Evolutionary conservation across 2,329 filamentous ascomycete species (phyloP).

Genomic region (Aureobasidium lini): DNA sequence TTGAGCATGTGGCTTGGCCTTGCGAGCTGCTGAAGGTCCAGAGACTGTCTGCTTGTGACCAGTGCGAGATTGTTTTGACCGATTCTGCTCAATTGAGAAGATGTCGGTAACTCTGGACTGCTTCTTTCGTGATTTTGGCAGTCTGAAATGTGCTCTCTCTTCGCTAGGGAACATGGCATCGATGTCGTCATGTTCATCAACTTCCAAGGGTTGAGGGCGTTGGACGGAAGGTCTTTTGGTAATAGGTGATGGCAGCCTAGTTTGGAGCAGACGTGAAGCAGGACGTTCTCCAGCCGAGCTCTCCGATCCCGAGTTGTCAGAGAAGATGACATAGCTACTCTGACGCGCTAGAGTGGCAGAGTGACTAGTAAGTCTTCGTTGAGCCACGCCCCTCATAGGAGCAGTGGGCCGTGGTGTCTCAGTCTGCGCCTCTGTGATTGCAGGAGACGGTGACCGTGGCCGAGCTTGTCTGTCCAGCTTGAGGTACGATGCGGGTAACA

Average conservation of each 20-base stretch:
- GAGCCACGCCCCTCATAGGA: slow-evolving; percentile 24
- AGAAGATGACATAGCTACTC: slow-evolving; percentile 20
- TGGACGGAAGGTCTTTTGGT: neutral
- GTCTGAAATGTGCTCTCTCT: slow-evolving; percentile 15
- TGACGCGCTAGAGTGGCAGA: neutral
- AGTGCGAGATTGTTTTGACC: neutral
- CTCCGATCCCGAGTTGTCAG: slow-evolving; percentile 29
- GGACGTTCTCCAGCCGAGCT: slow-evolving; percentile 16
- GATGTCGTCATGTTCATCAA: slow-evolving; percentile 41
- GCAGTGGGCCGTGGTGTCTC: neutral
- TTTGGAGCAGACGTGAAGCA: slow-evolving; percentile 9
- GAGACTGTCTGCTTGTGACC: neutral
- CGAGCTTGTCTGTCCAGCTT: slow-evolving; percentile 35
- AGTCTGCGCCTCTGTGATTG: neutral
- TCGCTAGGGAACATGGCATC: slow-evolving; percentile 31
- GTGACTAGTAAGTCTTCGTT: slow-evolving; percentile 2
- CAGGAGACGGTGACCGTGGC: slow-evolving; percentile 1
- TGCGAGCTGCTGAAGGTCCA: neutral
- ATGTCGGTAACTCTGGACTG: slow-evolving; percentile 33
- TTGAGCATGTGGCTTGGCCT: neutral
- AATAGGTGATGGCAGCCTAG: neutral
- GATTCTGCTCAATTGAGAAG: slow-evolving; percentile 18
- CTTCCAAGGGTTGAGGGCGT: slow-evolving; percentile 25
- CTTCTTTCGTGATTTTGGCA: slow-evolving; percentile 22
- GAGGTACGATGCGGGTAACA: slow-evolving; percentile 44